Conservation (phyloP, 768 basidiomycete species). For the Kwoniella europaea region DNA sequence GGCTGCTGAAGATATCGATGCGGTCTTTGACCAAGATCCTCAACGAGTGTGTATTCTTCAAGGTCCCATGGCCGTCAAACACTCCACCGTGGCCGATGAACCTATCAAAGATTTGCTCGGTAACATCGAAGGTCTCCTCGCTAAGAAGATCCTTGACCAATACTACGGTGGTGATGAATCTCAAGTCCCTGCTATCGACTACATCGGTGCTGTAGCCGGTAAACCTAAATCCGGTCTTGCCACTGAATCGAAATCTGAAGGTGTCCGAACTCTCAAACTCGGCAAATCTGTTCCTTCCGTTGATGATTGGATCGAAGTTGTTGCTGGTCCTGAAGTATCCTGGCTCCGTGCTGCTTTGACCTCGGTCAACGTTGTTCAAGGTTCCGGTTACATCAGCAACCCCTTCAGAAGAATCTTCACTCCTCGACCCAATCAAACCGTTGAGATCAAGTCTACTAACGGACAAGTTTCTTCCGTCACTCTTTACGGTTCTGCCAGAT, state of each 20-base stretch:
- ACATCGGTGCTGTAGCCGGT: slow-evolving; percentile 68
- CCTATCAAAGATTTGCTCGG: slow-evolving; percentile 91
- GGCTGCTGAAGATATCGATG: slow-evolving; percentile 97
- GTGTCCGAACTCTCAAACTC: slow-evolving; percentile 59
- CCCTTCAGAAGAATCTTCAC: slow-evolving; percentile 83
- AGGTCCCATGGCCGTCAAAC: slow-evolving; percentile 92
- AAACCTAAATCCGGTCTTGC: slow-evolving; percentile 60
- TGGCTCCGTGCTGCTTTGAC: slow-evolving; percentile 87
- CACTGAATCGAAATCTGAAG: slow-evolving; percentile 64
- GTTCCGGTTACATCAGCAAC: slow-evolving; percentile 81
- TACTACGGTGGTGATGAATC: slow-evolving; percentile 77
- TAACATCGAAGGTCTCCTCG: slow-evolving; percentile 78
- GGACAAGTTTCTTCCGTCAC: slow-evolving; percentile 66
- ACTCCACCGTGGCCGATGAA: slow-evolving; percentile 85
- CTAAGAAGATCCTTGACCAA: slow-evolving; percentile 75
- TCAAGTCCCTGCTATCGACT: slow-evolving; percentile 80
- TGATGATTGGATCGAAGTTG: slow-evolving; percentile 76
- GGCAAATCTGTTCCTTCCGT: slow-evolving; percentile 65
- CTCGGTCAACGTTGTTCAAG: slow-evolving; percentile 84
- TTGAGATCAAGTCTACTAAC: slow-evolving; percentile 66
- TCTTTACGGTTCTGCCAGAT: slow-evolving; percentile 79
- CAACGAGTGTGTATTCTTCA: slow-evolving; percentile 97
- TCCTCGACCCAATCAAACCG: slow-evolving; percentile 78
- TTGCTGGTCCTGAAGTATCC: slow-evolving; percentile 78
- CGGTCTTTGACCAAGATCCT: slow-evolving; percentile 97